A percentile compares a stretch with the other conserved stretches of the same genome.
Conservation (phyloP, 1,284 basidiomycete species). For the Mycena citricolor region DNA sequence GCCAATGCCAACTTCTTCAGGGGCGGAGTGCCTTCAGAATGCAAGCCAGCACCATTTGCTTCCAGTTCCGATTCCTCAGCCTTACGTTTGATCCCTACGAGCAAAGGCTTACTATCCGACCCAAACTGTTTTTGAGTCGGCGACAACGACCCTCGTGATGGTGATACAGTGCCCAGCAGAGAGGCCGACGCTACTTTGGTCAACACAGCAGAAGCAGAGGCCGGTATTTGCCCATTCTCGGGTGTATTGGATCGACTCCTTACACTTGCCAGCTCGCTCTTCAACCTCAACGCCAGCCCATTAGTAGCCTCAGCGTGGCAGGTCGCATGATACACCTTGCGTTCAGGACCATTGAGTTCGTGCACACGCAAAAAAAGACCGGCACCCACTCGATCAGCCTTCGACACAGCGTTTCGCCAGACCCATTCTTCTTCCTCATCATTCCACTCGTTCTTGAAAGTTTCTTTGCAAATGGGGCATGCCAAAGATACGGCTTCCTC, state of each 20-base stretch:
- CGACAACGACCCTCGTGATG: conserved; percentile 38
- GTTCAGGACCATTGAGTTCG: conserved; percentile 12
- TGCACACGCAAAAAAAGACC: conserved; percentile 4
- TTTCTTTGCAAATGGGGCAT: conserved; percentile 97
- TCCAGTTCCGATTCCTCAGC: conserved; percentile 48
- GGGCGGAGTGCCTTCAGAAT: conserved; percentile 51
- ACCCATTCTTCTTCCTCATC: conserved; percentile 99
- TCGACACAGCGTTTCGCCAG: conserved; percentile 88
- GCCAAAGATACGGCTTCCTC: conserved; percentile 78
- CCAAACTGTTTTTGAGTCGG: conserved; percentile 52
- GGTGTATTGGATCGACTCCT: conserved; percentile 74
- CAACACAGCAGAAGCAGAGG: conserved; percentile 25
- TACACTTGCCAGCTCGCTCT: conserved; percentile 48
- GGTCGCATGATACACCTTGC: conserved; percentile 86
- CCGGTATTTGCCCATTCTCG: conserved; percentile 42
- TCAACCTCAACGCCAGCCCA: conserved; percentile 63
- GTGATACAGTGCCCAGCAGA: conserved; percentile 31
- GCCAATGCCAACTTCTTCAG: conserved; percentile 55
- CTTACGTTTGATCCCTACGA: conserved; percentile 68
- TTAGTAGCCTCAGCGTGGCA: conserved; percentile 82
- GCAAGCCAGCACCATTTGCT: conserved; percentile 35
- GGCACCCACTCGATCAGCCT: conserved; percentile 74
- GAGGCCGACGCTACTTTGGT: conserved; percentile 19
- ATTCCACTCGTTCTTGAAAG: conserved; percentile 87
- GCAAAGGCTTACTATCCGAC: too few species aligned